Conservation (phyloP, 1,284 basidiomycete genomes). For the Malassezia yamatoensis region DNA sequence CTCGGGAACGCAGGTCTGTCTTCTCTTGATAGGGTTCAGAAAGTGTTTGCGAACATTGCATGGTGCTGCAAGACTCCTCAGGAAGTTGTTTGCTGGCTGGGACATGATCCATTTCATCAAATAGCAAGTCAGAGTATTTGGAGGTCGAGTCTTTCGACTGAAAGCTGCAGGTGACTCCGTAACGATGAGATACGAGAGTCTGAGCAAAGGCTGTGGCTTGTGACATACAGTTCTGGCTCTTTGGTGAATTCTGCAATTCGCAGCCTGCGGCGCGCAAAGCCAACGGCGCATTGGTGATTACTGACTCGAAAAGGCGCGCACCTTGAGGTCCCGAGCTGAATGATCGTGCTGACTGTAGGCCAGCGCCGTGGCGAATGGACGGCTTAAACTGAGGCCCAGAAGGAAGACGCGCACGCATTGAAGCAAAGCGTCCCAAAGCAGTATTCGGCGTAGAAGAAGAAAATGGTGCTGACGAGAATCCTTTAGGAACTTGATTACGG, state of each 20-base stretch:
- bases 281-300: conserved; percentile 3
- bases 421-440: not conserved
- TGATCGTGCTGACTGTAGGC: conserved; percentile 7
- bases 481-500: too few species aligned
- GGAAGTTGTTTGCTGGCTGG: not conserved
- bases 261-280: not conserved
- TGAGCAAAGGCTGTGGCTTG: not conserved
- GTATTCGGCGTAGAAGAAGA: not conserved
- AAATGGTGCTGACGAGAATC: not conserved
- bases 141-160: not conserved
- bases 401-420: conserved; percentile 4
- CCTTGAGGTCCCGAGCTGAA: not conserved
- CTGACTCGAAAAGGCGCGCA: conserved; percentile 8
- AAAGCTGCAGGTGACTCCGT: not conserved
- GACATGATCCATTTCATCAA: too few species aligned
- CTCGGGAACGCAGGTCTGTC: not conserved
- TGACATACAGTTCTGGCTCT: not conserved
- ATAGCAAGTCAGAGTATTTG: too few species aligned
- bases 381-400: not conserved
- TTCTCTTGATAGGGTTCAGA: too few species aligned
- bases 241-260: not conserved
- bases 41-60: too few species aligned
- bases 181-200: not conserved
- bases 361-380: not conserved
- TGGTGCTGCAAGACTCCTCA: not conserved